Evolutionary conservation across 2,329 filamentous ascomycete genomes (phyloP), one percentile per base, ranked within the genome.

Genomic region (Pseudocercospora fijiensis): DNA sequence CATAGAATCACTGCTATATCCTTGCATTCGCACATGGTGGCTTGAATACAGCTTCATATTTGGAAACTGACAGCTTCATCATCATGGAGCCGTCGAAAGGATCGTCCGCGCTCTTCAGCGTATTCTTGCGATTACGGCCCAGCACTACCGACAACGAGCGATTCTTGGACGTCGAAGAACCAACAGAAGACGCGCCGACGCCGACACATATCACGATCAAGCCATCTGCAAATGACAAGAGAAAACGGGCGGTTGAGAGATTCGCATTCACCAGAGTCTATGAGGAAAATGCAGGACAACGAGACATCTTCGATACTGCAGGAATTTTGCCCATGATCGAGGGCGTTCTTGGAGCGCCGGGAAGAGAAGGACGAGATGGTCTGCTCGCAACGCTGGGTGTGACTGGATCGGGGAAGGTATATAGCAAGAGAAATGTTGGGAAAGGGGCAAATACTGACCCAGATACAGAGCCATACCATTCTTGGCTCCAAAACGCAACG

Each of bases 201-300:
- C 77, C 81, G 1, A 82, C 80, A 16, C 81, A 84, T 70, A 82
- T 84, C 68, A 84, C 81, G 6, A 82, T 83, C 70, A 78, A 80
- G 58, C 80, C 82, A 7, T 92, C 93, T 0, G 90, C 92, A 1
- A 90, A 88, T 67, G 94, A 97, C 65, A 85, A 87, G 66, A 86
- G 94, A 62, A 91, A 94, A 70, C 87, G 93, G 52, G 92, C 93
- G 0, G 87, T 97, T 37, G 95, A 99, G 77, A 92, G 90, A 75
- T 99, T 98, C 75, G 91, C 89, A 1, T 99, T 99, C 74, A 99
- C 95, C 0, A 87, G 87, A 66, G 92, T 99, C 0, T 97, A 98
- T 71, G 90, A 96, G 71, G 93, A 98, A 74, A 84, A 90, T 72
- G 88, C 92, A 1, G 86, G 85, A 6, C 95, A 99, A 75, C 81